Base-by-base conservation (phyloP, 164 flowering plant genomes). In the Santalum album region DNA sequence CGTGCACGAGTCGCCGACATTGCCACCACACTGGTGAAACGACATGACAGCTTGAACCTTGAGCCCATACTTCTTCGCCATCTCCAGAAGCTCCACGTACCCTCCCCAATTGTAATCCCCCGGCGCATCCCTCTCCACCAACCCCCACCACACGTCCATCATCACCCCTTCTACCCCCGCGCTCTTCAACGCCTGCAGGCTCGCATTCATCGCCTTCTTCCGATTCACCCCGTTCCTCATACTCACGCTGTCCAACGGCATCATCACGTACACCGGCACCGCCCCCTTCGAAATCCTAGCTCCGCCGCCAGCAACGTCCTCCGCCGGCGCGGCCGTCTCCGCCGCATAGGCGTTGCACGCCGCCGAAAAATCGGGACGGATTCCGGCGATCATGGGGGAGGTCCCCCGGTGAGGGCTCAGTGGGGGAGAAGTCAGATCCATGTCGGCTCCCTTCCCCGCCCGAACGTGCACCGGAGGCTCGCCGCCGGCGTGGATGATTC, bases 61-160 rank as follows among this genome's bases (percentile, higher is more conserved):
- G 29, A 91, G 74, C 3, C 96, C 98, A 32, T 78, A 81, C 47
- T 74, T 78, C 62, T 68, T 69, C 2, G 95, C 95, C 96, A 91
- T 84, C 51, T 86, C 94, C 22, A 88, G 17, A 0, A 91, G 74
- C 65, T 88, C 96, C 4, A 62, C 34, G 46, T 91, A 91, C 5
- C 96, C 98, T 0, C 92, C 95, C 95, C 92, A 91, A 54, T 91
- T 83, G 49, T 88, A 88, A 40, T 26, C 58, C 12, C 88, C 92
- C 0, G 96, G 95, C 21, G 25, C 29, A 2, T 88, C 94, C 38
- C 83, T 68, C 80, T 88, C 98, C 51, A 91, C 96, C 68, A 91
- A 58, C 0, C 98, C 98, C 98, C 98, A 91, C 98, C 98, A 91
- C 60, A 88, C 96, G 49, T 91, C 98, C 80, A 91, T 68, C 98